Conservation (phyloP, 768 basidiomycete species). For the Cystofilobasidium capitatum region DNA sequence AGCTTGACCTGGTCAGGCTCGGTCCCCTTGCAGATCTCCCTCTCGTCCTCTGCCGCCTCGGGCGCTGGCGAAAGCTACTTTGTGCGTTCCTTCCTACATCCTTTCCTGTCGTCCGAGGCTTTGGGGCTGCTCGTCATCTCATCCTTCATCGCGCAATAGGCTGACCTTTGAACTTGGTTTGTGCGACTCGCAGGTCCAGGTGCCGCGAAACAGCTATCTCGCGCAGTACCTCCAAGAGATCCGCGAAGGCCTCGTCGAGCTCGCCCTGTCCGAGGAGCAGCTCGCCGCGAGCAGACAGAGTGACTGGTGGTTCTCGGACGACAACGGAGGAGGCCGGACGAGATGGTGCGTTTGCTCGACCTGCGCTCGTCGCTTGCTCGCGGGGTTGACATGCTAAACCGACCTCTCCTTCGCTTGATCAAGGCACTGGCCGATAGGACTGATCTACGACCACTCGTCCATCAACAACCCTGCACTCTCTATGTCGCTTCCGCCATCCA, state of each 20-base stretch:
- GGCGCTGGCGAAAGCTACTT: slow-evolving; percentile 72
- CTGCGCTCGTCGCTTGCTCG: neutral
- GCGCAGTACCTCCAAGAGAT: slow-evolving; percentile 84
- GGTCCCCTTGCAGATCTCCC: slow-evolving; percentile 76
- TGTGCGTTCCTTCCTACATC: slow-evolving; percentile 31
- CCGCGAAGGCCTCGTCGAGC: slow-evolving; percentile 74
- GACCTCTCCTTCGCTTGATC: neutral
- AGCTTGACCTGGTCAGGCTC: slow-evolving; percentile 84
- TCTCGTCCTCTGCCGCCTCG: slow-evolving; percentile 80
- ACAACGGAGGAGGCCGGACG: slow-evolving; percentile 36
- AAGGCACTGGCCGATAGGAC: slow-evolving; percentile 97
- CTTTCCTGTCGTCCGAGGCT: neutral
- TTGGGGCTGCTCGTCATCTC: neutral
- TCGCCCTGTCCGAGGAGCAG: slow-evolving; percentile 80
- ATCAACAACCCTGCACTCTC: slow-evolving; percentile 47
- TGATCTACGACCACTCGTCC: slow-evolving; percentile 61
- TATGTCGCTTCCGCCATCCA: slow-evolving; percentile 4
- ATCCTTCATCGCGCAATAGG: neutral
- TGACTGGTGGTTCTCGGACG: slow-evolving; percentile 96
- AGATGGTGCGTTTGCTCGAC: slow-evolving; percentile 26
- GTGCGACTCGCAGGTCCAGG: slow-evolving; percentile 43
- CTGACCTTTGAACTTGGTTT: neutral
- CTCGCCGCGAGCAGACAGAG: slow-evolving; percentile 68
- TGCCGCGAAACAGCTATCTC: slow-evolving; percentile 84
- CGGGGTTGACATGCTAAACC: neutral